Evolutionary conservation across 1,139 yeast genomes (phyloP).

Genomic region (Yamadazyma buinensis): DNA sequence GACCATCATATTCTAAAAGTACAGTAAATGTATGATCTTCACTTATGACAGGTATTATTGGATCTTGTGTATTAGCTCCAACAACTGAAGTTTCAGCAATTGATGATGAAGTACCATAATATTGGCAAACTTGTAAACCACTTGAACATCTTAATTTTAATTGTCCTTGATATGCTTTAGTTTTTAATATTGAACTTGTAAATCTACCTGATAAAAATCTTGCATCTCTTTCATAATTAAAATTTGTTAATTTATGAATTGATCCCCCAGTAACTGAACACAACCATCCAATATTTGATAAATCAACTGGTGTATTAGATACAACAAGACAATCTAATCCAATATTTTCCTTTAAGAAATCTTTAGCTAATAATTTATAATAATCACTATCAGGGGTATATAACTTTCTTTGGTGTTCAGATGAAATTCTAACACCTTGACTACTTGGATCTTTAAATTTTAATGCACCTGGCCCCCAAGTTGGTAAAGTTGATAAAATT

Average conservation of each 20-base stretch:
- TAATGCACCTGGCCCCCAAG: slow-evolving; percentile 83
- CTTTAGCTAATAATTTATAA: slow-evolving; percentile 58
- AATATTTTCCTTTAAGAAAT: slow-evolving; percentile 55
- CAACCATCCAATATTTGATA: slow-evolving; percentile 69
- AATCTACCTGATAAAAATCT: slow-evolving; percentile 60
- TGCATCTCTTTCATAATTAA: slow-evolving; percentile 69
- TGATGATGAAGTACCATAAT: slow-evolving; percentile 54
- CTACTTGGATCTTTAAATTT: slow-evolving; percentile 46
- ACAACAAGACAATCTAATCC: slow-evolving; percentile 78
- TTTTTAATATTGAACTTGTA: slow-evolving; percentile 39
- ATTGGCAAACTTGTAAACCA: slow-evolving; percentile 81
- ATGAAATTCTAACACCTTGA: slow-evolving; percentile 25
- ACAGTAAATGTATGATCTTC: slow-evolving; percentile 69
- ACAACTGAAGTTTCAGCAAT: slow-evolving; percentile 25
- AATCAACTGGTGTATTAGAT: slow-evolving; percentile 62
- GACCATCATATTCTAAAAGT: slow-evolving; percentile 74
- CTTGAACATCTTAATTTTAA: slow-evolving; percentile 83
- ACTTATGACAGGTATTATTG: slow-evolving; percentile 64
- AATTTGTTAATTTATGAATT: slow-evolving; percentile 62
- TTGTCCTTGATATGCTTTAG: slow-evolving; percentile 74
- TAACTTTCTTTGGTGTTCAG: slow-evolving; percentile 53
- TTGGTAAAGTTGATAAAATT: slow-evolving; percentile 66
- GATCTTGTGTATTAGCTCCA: slow-evolving; percentile 49
- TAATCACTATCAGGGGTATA: slow-evolving; percentile 60
- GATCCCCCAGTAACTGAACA: slow-evolving; percentile 72